These are phyloP conservation scores for Cyclocybe cylindracea DNA, from an alignment of 768 basidiomycete genomes.

Conservation along the genomic window DNA sequence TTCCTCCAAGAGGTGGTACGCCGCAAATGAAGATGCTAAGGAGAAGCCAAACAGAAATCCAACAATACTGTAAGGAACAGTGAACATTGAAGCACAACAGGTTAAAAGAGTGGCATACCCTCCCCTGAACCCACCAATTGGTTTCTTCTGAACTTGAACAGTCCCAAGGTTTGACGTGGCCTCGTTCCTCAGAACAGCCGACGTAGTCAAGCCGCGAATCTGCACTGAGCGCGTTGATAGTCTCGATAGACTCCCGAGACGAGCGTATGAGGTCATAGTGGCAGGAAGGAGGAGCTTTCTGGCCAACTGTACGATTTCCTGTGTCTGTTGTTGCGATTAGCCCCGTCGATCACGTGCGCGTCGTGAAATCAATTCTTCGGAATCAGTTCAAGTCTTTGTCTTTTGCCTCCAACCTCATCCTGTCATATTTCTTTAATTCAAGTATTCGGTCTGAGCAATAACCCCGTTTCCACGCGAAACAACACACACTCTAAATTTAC, in stretches of 20 bases:
- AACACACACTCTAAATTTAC: no score
- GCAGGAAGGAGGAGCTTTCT: not conserved
- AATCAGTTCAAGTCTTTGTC: no score
- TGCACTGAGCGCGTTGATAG: conserved; percentile 3
- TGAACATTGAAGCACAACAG: conserved; percentile 5
- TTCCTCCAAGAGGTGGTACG: conserved; percentile 88
- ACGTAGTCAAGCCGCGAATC: conserved; percentile 44
- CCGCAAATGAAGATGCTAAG: conserved; percentile 80
- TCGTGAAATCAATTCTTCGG: no score
- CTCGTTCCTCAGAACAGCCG: conserved; percentile 44
- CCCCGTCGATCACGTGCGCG: no score
- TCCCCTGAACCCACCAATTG: conserved; percentile 72
- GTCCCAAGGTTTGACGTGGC: conserved; percentile 51
- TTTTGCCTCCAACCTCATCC: no score
- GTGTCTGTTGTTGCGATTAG: not conserved
- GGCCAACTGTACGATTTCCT: not conserved
- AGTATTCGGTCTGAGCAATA: no score
- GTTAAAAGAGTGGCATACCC: conserved; percentile 41
- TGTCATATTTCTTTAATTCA: no score
- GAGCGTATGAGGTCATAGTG: conserved; percentile 15
- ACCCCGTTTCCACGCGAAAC: no score
- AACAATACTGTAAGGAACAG: conserved; percentile 53
- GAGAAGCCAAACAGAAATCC: conserved; percentile 92
- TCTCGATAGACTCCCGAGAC: conserved; percentile 11
- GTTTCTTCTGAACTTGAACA: conserved; percentile 63